Base-by-base conservation (phyloP, 2,329 filamentous ascomycete species). In the Moelleriella libera region DNA sequence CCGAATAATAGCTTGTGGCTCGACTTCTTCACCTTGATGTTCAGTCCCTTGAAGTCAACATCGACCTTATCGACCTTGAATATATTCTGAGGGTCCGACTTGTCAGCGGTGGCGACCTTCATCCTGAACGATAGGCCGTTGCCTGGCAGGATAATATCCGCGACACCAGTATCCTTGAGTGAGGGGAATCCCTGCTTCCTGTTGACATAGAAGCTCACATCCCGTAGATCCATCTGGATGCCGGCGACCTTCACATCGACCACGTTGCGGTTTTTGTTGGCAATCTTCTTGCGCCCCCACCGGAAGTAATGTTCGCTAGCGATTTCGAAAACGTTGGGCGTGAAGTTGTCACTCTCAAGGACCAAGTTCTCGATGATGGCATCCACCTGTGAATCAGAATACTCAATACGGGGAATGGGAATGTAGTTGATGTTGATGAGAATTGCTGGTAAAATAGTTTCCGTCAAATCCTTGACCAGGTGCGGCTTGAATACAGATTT, bases 321-420 rank as follows among this genome's bases (percentile, higher is more conserved):
- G 51, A 97, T 75, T 64, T 98, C 90, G 40, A 94, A 66, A 5
- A 90, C 75, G 57, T 98, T 98, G 53, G 92, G 92, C 68, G 89
- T 88, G 56, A 98, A 81, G 68, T 98, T 98, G 71, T 97, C 89
- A 54, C 87, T 89, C 69, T 98, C 92, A 46, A 98, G 77, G 43
- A 96, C 84, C 9, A 98, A 71, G 64, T 98, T 98, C 71, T 98
- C 92, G 43, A 98, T 78, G 45, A 97, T 78, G 45, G 83, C 83
- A 64, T 98, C 92, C 46, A 94, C 73, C 72, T 83, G 80, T 2
- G 77, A 74, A 57, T 97, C 92, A 1, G 80, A 83, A 60, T 88
- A 92, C 69, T 98, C 92, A 51, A 98, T 95, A 48, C 92, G 85
- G 28, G 92, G 92, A 45, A 98, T 79, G 4, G 92, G 88, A 11